Evolutionary conservation across 768 basidiomycete genomes (phyloP).

Genomic region (Termitomyces sp.): DNA sequence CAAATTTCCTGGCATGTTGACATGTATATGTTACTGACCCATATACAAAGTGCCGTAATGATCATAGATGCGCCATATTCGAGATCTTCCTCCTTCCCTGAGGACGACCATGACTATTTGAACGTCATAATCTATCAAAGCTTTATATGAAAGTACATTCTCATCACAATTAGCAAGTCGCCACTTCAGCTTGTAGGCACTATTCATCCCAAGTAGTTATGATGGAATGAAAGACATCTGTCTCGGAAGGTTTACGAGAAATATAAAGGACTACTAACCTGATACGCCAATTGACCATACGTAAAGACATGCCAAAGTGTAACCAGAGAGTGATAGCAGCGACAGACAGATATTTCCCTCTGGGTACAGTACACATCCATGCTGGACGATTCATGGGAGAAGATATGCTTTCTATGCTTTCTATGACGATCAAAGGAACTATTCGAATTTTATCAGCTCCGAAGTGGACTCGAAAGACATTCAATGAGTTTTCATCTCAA

Average conservation of each 20-base stretch:
- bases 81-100: background rate
- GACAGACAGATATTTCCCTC: background rate
- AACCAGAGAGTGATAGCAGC: background rate
- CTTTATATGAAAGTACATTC: too few species aligned
- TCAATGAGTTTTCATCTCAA: background rate
- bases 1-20: background rate
- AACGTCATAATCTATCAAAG: background rate
- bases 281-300: background rate
- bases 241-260: background rate
- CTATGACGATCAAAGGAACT: background rate
- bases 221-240: background rate
- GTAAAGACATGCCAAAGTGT: background rate
- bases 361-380: background rate
- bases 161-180: background rate
- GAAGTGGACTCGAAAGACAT: background rate
- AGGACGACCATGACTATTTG: background rate
- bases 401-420: conserved; percentile 1
- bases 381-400: conserved; percentile 11
- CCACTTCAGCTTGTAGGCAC: background rate
- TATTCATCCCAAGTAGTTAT: background rate
- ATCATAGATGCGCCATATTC: background rate
- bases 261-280: background rate
- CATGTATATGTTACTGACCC: background rate
- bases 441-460: conserved; percentile 1
- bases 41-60: background rate